These are phyloP conservation scores for Nasturtium officinale DNA, from an alignment of 345 rosid species.

Conservation along the genomic window DNA sequence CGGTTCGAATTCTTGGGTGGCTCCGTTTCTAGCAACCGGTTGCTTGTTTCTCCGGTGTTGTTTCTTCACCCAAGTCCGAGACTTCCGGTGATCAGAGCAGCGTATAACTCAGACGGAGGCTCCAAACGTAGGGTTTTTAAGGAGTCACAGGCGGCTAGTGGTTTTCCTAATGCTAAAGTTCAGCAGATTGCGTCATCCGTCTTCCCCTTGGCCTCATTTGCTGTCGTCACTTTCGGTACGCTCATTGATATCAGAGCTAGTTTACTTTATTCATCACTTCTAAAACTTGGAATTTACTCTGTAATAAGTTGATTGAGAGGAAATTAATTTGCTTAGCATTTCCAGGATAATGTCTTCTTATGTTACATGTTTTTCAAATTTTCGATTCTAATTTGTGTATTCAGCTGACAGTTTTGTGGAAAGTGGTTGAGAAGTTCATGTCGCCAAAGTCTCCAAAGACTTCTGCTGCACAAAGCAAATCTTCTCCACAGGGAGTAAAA, in stretches of 20 bases:
- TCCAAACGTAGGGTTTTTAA: constrained; percentile 60
- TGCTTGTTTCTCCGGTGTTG: constrained; percentile 33
- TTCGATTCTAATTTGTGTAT: constrained; percentile 58
- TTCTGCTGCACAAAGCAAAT: constrained; percentile 48
- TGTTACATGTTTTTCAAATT: constrained; percentile 18
- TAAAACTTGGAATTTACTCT: background rate
- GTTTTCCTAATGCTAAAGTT: constrained; percentile 50
- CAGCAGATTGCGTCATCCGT: constrained; percentile 63
- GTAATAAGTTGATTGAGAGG: too few relatives aligned
- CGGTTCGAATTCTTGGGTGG: constrained; percentile 29
- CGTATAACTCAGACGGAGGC: constrained; percentile 48
- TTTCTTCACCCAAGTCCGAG: constrained; percentile 43
- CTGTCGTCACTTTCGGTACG: constrained; percentile 73
- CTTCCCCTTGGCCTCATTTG: constrained; percentile 62
- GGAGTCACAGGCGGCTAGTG: constrained; percentile 63
- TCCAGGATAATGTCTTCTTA: background rate
- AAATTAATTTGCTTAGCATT: background rate
- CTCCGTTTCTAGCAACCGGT: constrained; percentile 33
- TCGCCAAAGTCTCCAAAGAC: constrained; percentile 53
- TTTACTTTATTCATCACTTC: background rate
- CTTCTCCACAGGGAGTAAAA: constrained; percentile 60
- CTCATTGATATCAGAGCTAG: constrained; percentile 7
- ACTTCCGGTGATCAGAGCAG: constrained; percentile 55
- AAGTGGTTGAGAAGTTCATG: constrained; percentile 71
- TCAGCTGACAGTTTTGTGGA: constrained; percentile 99